Percentiles rank a stretch among this genome's conserved stretches.
These are phyloP conservation scores for Ascobolus immersus DNA, from an alignment of 495 filamentous ascomycete genomes.

Conservation along the genomic window DNA sequence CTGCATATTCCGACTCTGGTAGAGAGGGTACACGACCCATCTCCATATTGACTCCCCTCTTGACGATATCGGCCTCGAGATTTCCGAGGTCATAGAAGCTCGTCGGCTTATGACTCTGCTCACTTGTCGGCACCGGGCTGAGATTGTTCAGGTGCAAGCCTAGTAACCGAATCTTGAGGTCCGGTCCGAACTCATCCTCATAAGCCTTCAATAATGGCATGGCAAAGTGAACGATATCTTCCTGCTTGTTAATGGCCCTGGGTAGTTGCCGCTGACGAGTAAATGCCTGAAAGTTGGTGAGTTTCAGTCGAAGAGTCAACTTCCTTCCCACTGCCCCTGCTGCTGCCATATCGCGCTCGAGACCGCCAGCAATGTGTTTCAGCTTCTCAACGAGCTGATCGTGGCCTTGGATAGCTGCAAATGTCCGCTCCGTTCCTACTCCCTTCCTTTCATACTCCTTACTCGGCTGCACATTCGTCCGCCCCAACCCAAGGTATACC, in stretches of 20 bases:
- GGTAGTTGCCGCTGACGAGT: constrained; percentile 55
- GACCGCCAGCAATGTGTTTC: too few relatives aligned
- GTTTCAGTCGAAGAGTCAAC: constrained; percentile 34
- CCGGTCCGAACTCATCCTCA: constrained; percentile 50
- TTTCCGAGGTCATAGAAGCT: too few relatives aligned
- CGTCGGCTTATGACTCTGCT: too few relatives aligned
- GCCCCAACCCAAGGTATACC: constrained; percentile 63
- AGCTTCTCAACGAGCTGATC: constrained; percentile 51
- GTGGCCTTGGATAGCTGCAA: constrained; percentile 49
- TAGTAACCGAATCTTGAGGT: constrained; percentile 74
- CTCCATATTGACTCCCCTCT: too few relatives aligned
- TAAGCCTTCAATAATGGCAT: constrained; percentile 66
- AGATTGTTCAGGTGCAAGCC: too few relatives aligned
- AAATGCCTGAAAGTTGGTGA: too few relatives aligned
- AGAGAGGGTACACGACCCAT: too few relatives aligned
- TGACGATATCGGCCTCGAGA: too few relatives aligned
- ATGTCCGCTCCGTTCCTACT: constrained; percentile 82
- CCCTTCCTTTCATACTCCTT: constrained; percentile 83
- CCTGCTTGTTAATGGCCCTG: constrained; percentile 40
- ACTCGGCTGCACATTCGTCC: constrained; percentile 66
- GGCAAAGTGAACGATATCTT: constrained; percentile 60
- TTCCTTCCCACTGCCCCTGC: constrained; percentile 81
- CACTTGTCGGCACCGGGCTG: too few relatives aligned
- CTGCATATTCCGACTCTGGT: too few relatives aligned
- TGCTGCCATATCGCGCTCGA: too few relatives aligned